Evolutionary conservation across 1,139 yeast species (phyloP), one percentile per base, ranked within the genome.

Genomic region (Debaryomyces nepalensis): DNA sequence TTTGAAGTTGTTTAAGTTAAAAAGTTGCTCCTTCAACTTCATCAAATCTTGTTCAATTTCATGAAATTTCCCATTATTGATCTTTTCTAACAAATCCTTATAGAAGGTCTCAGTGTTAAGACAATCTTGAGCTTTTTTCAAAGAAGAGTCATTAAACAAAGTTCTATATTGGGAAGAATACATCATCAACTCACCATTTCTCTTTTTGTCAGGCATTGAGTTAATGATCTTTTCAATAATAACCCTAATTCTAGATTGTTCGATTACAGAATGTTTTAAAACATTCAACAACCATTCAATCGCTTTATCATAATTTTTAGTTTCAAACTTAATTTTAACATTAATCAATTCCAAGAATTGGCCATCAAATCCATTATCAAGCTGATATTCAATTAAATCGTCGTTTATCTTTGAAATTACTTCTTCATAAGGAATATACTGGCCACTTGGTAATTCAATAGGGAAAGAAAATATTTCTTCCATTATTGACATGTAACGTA

Each of bases 161-260:
- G 76, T 67, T 52, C 84, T 74, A 50, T 75, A 71, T 26, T 80
- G 73, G 9, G 86, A 62, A 1, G 96, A 84, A 45, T 75, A 68
- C 67, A 89, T 68, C 81, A 91, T 84, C 3, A 75, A 63, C 38
- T 80, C 80, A 16, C 96, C 98, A 52, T 80, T 81, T 58, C 99
- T 81, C 62, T 90, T 91, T 33, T 76, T 70, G 43, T 89, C 96
- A 0, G 96, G 85, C 35, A 93, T 64, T 0, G 87, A 75, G 54
- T 86, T 87, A 46, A 90, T 66, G 38, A 85, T 72, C 55, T 87
- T 88, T 49, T 90, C 96, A 37, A 91, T 60, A 19, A 85, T 73
- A 19, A 88, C 81, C 49, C 75, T 75, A 16, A 90, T 77, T 58
- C 98, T 76, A 12, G 79, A 75, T 47, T 79, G 81, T 45, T 91